A percentile compares a stretch with the other conserved stretches of the same genome.
Conservation (phyloP, 192 early-diverging fungal species). For the Backusella tuberculispora region DNA sequence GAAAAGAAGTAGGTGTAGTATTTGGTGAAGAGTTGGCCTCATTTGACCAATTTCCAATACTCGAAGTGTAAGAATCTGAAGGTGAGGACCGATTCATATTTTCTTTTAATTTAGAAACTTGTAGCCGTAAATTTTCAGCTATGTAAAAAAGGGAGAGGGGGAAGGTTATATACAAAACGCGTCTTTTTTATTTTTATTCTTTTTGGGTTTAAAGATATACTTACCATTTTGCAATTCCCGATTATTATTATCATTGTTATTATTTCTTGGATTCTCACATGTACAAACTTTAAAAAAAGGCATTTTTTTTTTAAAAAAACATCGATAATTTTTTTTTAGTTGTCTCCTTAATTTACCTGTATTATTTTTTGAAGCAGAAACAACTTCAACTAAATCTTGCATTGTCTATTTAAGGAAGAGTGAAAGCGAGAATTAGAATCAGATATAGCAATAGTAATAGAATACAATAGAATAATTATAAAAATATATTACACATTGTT, state of each 20-base stretch:
- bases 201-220: background rate
- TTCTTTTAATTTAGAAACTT: conserved; percentile 21
- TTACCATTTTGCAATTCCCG: conserved; percentile 23
- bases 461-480: background rate
- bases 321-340: background rate
- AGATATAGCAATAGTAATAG: background rate
- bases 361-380: background rate
- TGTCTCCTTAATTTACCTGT: conserved; percentile 1
- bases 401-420: conserved; percentile 23
- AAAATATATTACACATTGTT: conserved; percentile 23
- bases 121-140: conserved; percentile 22
- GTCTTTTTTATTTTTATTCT: background rate
- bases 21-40: background rate
- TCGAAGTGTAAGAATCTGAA: background rate
- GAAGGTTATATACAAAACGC: background rate
- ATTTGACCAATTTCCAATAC: background rate
- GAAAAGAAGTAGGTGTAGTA: background rate
- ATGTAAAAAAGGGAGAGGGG: background rate
- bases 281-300: conserved; percentile 8
- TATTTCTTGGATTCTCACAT: conserved; percentile 3
- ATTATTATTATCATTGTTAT: conserved; percentile 3
- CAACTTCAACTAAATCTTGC: conserved; percentile 26
- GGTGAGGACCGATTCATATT: background rate
- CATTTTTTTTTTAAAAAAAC: background rate
- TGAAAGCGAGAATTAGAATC: background rate